These are phyloP conservation scores for Soucietia sequanensis DNA, from an alignment of 805 yeast genomes.

Conservation along the genomic window DNA sequence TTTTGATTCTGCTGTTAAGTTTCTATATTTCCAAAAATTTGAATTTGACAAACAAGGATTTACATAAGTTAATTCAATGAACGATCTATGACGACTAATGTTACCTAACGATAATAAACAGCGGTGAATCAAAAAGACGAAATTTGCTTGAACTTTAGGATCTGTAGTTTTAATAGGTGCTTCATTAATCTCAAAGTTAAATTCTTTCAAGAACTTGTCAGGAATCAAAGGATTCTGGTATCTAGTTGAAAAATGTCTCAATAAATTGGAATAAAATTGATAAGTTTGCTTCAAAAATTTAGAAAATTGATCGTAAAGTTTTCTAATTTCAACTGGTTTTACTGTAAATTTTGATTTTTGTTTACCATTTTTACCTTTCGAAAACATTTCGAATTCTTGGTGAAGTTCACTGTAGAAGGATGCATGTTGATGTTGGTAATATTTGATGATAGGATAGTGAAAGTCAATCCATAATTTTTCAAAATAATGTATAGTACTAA, in stretches of 20 bases:
- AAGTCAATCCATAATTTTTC: conserved; percentile 60
- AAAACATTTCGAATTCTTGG: conserved; percentile 14
- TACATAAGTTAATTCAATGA: conserved; percentile 46
- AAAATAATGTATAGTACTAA: conserved; percentile 34
- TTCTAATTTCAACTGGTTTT: conserved; percentile 54
- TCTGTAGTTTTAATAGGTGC: conserved; percentile 9
- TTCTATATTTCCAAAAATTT: conserved; percentile 29
- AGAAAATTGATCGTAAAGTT: conserved; percentile 49
- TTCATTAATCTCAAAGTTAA: conserved; percentile 16
- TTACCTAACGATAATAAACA: conserved; percentile 57
- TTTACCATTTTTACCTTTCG: conserved; percentile 10
- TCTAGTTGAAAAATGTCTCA: conserved; percentile 38
- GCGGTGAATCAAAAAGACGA: conserved; percentile 46
- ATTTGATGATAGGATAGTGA: conserved; percentile 63
- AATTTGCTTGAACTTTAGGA: conserved; percentile 24
- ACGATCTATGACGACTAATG: conserved; percentile 54
- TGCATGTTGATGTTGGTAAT: conserved; percentile 45
- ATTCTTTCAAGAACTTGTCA: conserved; percentile 26
- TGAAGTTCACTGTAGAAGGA: conserved; percentile 17
- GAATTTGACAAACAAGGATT: conserved; percentile 28
- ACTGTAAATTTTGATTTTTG: conserved; percentile 18
- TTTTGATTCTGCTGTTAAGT: conserved; percentile 18
- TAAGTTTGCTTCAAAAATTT: conserved; percentile 48
- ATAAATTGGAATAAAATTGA: conserved; percentile 46
- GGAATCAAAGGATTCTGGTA: conserved; percentile 37